Conservation (phyloP, 2,329 filamentous ascomycete genomes). For the Berkeleyomyces rouxiae region DNA sequence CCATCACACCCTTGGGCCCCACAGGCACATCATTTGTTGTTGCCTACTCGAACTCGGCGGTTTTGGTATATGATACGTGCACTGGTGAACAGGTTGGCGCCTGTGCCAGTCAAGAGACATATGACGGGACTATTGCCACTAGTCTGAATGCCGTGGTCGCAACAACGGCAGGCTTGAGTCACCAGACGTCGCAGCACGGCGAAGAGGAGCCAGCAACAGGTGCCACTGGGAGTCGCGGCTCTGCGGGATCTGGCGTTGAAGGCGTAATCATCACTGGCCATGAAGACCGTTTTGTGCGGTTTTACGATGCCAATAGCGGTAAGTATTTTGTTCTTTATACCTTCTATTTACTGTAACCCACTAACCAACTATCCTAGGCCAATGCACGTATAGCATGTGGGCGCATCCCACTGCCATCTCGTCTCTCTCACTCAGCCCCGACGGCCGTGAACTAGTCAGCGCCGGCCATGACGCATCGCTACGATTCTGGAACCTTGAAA, state of each 20-base stretch:
- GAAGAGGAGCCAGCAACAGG: constrained; percentile 63
- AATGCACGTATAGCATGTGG: constrained; percentile 99
- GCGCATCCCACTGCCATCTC: constrained; percentile 90
- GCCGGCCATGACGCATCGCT: constrained; percentile 91
- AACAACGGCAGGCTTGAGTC: constrained; percentile 68
- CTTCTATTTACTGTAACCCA: background rate
- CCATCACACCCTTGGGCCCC: constrained; percentile 73
- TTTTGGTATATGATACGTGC: constrained; percentile 81
- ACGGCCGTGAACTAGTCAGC: constrained; percentile 85
- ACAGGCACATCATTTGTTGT: constrained; percentile 83
- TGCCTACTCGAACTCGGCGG: constrained; percentile 75
- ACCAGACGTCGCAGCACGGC: constrained; percentile 35
- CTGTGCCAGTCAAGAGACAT: constrained; percentile 90
- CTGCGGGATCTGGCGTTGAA: constrained; percentile 64
- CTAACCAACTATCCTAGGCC: constrained; percentile 39
- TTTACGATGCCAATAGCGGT: constrained; percentile 99
- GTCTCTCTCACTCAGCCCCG: constrained; percentile 76
- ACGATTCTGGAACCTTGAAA: constrained; percentile 94
- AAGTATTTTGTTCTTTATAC: constrained; percentile 26
- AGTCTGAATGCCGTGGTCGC: constrained; percentile 87
- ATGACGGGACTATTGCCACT: constrained; percentile 61
- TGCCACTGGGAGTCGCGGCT: constrained; percentile 54
- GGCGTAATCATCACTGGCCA: constrained; percentile 93
- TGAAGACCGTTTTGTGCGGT: constrained; percentile 87
- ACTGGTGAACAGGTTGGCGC: constrained; percentile 80